phyloP scores from a whole-genome alignment of 331 rosid species.

The Quercus phellos region DNA sequence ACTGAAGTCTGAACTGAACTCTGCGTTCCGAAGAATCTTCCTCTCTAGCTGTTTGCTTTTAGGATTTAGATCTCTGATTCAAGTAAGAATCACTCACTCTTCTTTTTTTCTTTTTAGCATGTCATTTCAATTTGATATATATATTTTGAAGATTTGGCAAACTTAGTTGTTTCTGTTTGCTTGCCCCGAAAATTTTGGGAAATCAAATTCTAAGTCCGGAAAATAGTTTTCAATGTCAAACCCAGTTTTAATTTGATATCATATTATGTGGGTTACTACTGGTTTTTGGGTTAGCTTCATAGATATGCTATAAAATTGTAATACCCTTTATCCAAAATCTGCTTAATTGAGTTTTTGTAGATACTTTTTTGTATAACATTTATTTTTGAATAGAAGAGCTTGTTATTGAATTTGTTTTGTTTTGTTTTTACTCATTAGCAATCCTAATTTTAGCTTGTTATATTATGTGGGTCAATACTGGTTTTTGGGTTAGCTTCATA shows the following conservation, averaged over 20 bases:
- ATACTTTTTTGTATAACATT: no score
- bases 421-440: no score
- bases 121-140: background rate
- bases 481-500: background rate
- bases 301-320: background rate
- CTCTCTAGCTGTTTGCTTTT: no score
- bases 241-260: slow-evolving; percentile 13
- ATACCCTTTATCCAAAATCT: background rate
- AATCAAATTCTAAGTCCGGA: background rate
- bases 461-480: no score
- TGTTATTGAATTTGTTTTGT: no score
- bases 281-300: background rate
- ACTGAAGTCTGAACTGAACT: no score
- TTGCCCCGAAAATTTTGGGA: background rate
- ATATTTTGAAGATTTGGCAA: background rate
- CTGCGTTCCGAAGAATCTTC: no score
- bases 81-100: slow-evolving; percentile 10
- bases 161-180: background rate
- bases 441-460: no score
- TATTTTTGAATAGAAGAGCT: no score
- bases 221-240: background rate
- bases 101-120: background rate
- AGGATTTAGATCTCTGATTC: slow-evolving; percentile 9
- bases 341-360: background rate
- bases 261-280: background rate